Evolutionary conservation across 352 stramenopile genomes (phyloP).

Genomic region (Phytopythium boreale): DNA sequence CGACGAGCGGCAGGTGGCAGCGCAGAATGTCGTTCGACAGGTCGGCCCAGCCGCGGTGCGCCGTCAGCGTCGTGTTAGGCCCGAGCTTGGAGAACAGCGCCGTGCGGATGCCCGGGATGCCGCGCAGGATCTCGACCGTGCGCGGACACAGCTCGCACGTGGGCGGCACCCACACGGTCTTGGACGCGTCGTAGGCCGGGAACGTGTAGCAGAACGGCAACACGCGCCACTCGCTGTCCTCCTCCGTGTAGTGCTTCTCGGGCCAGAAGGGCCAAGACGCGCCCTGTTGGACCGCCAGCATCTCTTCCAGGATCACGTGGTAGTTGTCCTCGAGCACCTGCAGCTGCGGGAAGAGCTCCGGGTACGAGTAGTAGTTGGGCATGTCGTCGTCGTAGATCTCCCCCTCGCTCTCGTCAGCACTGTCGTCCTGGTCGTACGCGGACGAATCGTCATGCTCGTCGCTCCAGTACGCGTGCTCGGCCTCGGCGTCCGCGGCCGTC

Average conservation of each 20-base stretch:
- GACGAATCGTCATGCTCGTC: conserved; percentile 10
- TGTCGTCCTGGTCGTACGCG: conserved; percentile 7
- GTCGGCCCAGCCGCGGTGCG: conserved; percentile 86
- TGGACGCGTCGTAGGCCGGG: conserved; percentile 78
- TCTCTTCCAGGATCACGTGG: conserved; percentile 77
- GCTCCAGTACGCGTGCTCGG: conserved; percentile 27
- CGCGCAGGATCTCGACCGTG: conserved; percentile 68
- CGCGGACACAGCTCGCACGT: conserved; percentile 77
- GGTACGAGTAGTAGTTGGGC: conserved; percentile 75
- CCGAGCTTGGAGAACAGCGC: conserved; percentile 90
- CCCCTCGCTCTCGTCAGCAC: conserved; percentile 36
- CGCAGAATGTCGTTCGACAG: conserved; percentile 89
- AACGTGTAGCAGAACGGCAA: conserved; percentile 92
- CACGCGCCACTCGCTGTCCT: conserved; percentile 76
- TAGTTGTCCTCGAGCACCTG: conserved; percentile 67
- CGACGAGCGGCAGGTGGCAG: conserved; percentile 70
- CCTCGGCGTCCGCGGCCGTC: conserved; percentile 20
- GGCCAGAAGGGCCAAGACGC: conserved; percentile 81
- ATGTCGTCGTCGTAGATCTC: conserved; percentile 71
- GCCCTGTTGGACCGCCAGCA: conserved; percentile 47
- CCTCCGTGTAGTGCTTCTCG: conserved; percentile 79
- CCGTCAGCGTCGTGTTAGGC: conserved; percentile 62
- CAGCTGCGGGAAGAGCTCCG: conserved; percentile 76
- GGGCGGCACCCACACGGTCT: conserved; percentile 76
- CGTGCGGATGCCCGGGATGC: conserved; percentile 69